These are phyloP conservation scores for Spatholobus suberectus DNA, from an alignment of 306 rosid species.

Conservation along the genomic window DNA sequence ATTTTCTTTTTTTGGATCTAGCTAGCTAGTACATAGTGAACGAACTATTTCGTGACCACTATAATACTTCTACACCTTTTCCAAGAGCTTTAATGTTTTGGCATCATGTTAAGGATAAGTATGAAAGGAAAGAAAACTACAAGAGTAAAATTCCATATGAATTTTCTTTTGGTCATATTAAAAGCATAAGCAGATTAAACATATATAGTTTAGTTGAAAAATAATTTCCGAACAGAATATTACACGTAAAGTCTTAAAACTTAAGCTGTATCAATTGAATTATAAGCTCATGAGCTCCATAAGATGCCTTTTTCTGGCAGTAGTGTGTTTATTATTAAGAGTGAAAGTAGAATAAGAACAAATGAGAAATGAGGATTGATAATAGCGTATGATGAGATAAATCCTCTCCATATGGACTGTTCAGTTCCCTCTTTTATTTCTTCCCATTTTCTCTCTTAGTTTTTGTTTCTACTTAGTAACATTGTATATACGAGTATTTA, in stretches of 20 bases:
- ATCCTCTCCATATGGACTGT: background rate
- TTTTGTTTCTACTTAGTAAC: background rate
- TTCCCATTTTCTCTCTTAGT: background rate
- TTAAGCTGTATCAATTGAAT: too few species aligned
- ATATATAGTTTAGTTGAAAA: too few species aligned
- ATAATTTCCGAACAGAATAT: too few species aligned
- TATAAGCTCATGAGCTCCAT: too few species aligned
- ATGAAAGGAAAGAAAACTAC: background rate
- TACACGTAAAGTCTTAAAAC: too few species aligned
- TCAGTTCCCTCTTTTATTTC: background rate
- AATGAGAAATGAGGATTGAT: too few species aligned
- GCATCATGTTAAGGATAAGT: background rate
- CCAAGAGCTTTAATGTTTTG: background rate
- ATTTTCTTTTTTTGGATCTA: background rate
- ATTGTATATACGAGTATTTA: too few species aligned
- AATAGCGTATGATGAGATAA: background rate
- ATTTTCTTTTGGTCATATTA: background rate
- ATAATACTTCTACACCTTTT: background rate
- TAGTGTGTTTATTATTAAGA: background rate
- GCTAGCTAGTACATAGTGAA: conserved; percentile 4
- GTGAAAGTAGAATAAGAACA: background rate
- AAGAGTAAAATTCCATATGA: background rate
- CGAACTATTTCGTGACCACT: background rate
- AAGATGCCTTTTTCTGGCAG: too few species aligned
- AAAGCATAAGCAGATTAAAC: background rate